Conservation (phyloP, 768 basidiomycete species). For the Trametes maxima region DNA sequence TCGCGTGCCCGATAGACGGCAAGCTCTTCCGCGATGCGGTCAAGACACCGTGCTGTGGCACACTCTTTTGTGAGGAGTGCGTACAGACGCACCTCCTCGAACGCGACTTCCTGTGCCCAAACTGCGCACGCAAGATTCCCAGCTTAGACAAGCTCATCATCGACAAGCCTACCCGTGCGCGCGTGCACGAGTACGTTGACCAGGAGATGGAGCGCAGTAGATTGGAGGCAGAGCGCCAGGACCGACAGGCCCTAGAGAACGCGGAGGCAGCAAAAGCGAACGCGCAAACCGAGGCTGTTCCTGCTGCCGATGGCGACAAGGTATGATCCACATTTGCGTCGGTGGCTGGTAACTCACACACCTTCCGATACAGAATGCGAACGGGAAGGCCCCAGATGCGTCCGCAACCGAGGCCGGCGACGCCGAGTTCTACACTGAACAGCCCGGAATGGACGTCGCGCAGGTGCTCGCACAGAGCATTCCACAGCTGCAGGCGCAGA, state of each 20-base stretch:
- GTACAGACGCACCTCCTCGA: conserved; percentile 93
- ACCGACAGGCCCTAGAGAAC: conserved; percentile 8
- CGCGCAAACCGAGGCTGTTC: background rate
- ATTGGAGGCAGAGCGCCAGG: conserved; percentile 49
- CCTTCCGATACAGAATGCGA: background rate
- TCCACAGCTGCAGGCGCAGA: conserved; percentile 83
- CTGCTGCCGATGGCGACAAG: conserved; percentile 13
- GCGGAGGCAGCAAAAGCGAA: conserved; percentile 8
- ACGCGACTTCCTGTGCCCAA: conserved; percentile 92
- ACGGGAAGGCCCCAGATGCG: conserved; percentile 1
- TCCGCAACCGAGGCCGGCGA: conserved; percentile 39
- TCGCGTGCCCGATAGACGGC: conserved; percentile 90
- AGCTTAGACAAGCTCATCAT: conserved; percentile 84
- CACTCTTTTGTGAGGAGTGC: conserved; percentile 94
- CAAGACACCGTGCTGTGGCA: conserved; percentile 93
- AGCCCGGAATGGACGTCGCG: conserved; percentile 65
- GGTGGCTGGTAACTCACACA: background rate
- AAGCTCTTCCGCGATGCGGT: conserved; percentile 93
- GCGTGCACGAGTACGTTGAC: conserved; percentile 82
- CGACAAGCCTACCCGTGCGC: conserved; percentile 79
- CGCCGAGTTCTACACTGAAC: conserved; percentile 70
- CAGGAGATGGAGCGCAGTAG: conserved; percentile 77
- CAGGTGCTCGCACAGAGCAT: conserved; percentile 75
- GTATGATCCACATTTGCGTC: background rate
- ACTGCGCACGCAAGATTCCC: conserved; percentile 84